Conservation (phyloP, 352 stramenopile species). For the Phytophthora lateralis region DNA sequence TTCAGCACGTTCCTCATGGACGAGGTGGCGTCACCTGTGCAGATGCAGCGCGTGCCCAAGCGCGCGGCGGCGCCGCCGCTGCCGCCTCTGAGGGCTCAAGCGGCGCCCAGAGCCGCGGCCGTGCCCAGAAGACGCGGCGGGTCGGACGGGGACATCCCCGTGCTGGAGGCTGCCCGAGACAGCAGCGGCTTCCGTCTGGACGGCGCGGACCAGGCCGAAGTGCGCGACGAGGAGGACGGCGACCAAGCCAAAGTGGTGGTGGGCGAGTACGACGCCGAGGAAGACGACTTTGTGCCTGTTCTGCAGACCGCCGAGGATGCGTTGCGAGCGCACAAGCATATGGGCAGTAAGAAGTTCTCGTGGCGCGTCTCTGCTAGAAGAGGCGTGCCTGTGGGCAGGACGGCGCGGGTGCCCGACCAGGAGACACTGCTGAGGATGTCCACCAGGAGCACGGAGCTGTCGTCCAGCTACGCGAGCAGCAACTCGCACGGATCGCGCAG, state of each 20-base stretch:
- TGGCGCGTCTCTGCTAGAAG: slow-evolving; percentile 44
- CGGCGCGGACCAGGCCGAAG: slow-evolving; percentile 34
- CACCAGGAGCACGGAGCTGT: slow-evolving; percentile 39
- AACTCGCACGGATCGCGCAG: slow-evolving; percentile 44
- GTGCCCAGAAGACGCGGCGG: slow-evolving; percentile 13
- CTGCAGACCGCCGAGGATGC: slow-evolving; percentile 73
- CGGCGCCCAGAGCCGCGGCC: background rate
- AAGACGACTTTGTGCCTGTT: slow-evolving; percentile 69
- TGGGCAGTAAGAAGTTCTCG: slow-evolving; percentile 58
- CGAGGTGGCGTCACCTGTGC: slow-evolving; percentile 41
- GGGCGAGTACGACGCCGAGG: slow-evolving; percentile 44
- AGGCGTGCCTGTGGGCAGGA: slow-evolving; percentile 29
- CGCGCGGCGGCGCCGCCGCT: slow-evolving; percentile 25
- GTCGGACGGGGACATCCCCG: slow-evolving; percentile 68
- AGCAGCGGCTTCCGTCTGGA: slow-evolving; percentile 53
- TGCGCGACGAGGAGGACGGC: slow-evolving; percentile 36
- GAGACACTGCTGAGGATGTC: slow-evolving; percentile 63
- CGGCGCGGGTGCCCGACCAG: slow-evolving; percentile 43
- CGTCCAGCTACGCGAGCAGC: slow-evolving; percentile 40
- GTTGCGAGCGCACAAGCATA: slow-evolving; percentile 33
- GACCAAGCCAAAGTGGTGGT: slow-evolving; percentile 25
- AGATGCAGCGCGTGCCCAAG: slow-evolving; percentile 25
- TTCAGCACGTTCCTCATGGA: slow-evolving; percentile 73
- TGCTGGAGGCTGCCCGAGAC: slow-evolving; percentile 55
- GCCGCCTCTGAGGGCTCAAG: slow-evolving; percentile 24